A percentile compares a stretch with the other conserved stretches of the same genome.
Evolutionary conservation across 352 stramenopile genomes (phyloP).

Genomic region (Pythium utonaiense): DNA sequence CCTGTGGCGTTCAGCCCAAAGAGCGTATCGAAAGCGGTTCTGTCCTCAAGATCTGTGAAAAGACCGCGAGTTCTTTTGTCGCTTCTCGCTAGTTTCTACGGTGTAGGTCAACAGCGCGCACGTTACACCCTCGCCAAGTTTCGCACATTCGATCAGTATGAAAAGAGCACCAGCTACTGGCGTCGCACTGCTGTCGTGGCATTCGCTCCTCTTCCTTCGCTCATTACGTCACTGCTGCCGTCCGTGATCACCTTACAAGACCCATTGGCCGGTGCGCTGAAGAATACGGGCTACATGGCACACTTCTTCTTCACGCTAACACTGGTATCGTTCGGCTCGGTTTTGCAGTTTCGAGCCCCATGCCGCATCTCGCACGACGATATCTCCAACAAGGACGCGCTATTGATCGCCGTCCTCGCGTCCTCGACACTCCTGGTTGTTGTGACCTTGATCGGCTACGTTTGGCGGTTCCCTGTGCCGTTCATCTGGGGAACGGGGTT

Average conservation of each 20-base stretch:
- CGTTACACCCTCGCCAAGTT: conserved; percentile 10
- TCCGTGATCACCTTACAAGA: conserved; percentile 1
- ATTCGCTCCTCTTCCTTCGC: not conserved
- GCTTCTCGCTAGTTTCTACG: no score
- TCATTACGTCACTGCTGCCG: not conserved
- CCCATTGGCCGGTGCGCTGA: not conserved
- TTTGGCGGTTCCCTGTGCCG: conserved; percentile 16
- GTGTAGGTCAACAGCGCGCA: not conserved
- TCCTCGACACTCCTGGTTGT: not conserved
- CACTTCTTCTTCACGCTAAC: not conserved
- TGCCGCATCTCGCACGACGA: not conserved
- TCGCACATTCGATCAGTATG: not conserved
- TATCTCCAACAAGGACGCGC: no score
- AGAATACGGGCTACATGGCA: not conserved
- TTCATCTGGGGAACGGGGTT: not conserved
- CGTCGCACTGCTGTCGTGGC: not conserved
- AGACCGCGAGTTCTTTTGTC: no score
- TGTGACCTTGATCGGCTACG: not conserved
- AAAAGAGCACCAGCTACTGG: not conserved
- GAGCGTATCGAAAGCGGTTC: no score
- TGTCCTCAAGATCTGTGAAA: no score
- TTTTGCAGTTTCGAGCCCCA: not conserved
- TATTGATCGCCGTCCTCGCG: not conserved
- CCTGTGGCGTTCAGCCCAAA: no score
- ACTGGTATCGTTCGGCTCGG: not conserved